Conservation (phyloP, 1,139 yeast genomes). For the Suhomyces ambrosiae region DNA sequence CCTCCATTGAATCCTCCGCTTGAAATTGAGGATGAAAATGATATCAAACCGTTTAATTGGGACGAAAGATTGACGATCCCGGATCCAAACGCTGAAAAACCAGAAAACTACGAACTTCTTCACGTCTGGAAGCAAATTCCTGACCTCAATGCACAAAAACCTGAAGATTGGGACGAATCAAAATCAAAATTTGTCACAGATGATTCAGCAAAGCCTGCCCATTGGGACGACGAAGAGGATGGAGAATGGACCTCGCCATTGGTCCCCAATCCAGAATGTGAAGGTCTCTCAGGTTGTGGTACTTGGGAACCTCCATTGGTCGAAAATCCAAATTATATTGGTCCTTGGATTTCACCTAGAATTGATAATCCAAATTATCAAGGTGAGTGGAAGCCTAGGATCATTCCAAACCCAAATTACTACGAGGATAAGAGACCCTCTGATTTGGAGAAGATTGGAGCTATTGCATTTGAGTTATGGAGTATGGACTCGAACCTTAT, state of each 20-base stretch:
- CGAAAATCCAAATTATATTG: conserved; percentile 69
- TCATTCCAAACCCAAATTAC: conserved; percentile 69
- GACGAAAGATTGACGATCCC: conserved; percentile 63
- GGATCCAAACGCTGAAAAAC: conserved; percentile 69
- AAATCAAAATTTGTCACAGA: conserved; percentile 63
- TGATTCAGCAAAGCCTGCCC: conserved; percentile 62
- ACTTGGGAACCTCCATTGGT: conserved; percentile 58
- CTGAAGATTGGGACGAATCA: conserved; percentile 78
- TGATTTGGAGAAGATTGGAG: conserved; percentile 65
- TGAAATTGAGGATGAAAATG: conserved; percentile 62
- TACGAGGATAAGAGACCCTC: conserved; percentile 62
- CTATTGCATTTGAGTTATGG: conserved; percentile 89
- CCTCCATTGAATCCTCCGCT: conserved; percentile 70
- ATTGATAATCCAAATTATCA: conserved; percentile 73
- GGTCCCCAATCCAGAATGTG: conserved; percentile 72
- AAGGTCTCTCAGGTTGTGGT: conserved; percentile 70
- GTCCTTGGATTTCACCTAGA: conserved; percentile 73
- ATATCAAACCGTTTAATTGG: conserved; percentile 77
- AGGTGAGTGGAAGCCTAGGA: conserved; percentile 78
- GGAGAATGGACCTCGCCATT: conserved; percentile 79
- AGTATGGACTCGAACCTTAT: conserved; percentile 74
- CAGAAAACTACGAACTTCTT: conserved; percentile 78
- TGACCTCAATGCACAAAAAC: conserved; percentile 68
- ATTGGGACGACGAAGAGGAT: conserved; percentile 87
- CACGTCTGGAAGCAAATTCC: conserved; percentile 58